A percentile compares a stretch with the other conserved stretches of the same genome.
phyloP scores from a whole-genome alignment of 2,329 filamentous ascomycete species.

The Camptophora hylomeconis region DNA sequence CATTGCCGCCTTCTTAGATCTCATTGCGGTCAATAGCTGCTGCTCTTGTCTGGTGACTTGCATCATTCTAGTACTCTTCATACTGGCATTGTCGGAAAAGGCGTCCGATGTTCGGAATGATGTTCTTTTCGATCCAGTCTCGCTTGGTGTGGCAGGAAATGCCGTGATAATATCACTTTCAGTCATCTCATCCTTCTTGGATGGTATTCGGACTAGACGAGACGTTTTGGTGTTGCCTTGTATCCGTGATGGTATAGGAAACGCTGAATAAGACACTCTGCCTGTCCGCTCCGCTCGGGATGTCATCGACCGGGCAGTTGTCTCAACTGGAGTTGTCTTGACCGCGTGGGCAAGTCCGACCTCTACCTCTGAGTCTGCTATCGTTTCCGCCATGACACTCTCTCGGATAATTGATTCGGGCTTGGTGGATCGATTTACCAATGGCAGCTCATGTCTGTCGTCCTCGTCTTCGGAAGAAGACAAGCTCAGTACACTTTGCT shows the following conservation, averaged over 20 bases:
- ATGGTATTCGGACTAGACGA: no score
- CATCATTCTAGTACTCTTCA: slow-evolving; percentile 33
- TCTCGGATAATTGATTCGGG: slow-evolving; percentile 20
- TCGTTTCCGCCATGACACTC: slow-evolving; percentile 26
- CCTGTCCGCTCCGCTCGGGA: no score
- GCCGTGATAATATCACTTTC: slow-evolving; percentile 10
- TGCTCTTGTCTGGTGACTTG: slow-evolving; percentile 42
- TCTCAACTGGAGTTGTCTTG: slow-evolving; percentile 22
- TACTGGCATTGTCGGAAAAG: slow-evolving; percentile 13
- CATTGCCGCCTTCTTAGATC: slow-evolving; percentile 34
- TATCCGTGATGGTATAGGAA: no score
- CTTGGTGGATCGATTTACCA: slow-evolving; percentile 1
- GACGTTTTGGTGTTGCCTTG: slow-evolving; percentile 3
- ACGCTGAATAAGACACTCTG: no score
- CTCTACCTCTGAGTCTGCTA: slow-evolving; percentile 26
- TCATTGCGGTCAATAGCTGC: slow-evolving; percentile 36
- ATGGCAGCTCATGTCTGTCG: slow-evolving; percentile 21
- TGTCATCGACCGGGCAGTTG: no score
- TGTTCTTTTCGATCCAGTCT: slow-evolving; percentile 5
- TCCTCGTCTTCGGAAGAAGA: slow-evolving; percentile 37
- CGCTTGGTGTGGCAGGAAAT: slow-evolving; percentile 5
- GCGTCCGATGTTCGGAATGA: slow-evolving; percentile 9
- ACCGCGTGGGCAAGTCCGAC: slow-evolving; percentile 29
- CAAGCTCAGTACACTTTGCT: slow-evolving; percentile 33
- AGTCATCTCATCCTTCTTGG: no score